Conservation (phyloP, 306 rosid species). For the Fragaria iinumae region DNA sequence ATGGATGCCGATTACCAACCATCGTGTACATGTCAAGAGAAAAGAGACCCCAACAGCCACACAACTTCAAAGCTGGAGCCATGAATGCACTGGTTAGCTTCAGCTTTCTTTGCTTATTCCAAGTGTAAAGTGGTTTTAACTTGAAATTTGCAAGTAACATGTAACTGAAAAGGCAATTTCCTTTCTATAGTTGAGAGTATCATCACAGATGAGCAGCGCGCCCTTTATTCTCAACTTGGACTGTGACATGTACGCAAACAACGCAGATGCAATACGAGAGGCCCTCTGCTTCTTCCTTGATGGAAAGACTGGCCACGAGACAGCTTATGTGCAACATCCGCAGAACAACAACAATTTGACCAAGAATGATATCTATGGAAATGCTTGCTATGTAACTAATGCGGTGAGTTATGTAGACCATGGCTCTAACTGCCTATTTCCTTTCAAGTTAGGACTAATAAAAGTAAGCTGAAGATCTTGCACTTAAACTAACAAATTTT, state of each 20-base stretch:
- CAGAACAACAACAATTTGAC: slow-evolving; percentile 45
- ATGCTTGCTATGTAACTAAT: not conserved
- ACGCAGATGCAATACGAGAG: slow-evolving; percentile 44
- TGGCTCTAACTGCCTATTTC: not conserved
- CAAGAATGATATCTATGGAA: slow-evolving; percentile 45
- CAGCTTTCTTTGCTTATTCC: not conserved
- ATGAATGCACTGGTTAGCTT: slow-evolving; percentile 55
- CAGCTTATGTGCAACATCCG: slow-evolving; percentile 60
- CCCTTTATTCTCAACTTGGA: slow-evolving; percentile 67
- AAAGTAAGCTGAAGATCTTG: not conserved
- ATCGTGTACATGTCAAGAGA: slow-evolving; percentile 70
- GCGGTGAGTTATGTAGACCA: slow-evolving; percentile 25
- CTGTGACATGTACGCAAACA: slow-evolving; percentile 67
- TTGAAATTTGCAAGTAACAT: not conserved
- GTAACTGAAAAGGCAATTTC: not conserved
- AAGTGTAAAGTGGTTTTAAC: not conserved
- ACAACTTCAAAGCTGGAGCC: slow-evolving; percentile 83
- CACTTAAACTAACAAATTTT: not conserved
- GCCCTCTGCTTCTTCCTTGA: slow-evolving; percentile 62
- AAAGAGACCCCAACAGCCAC: slow-evolving; percentile 56
- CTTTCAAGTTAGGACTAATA: not conserved
- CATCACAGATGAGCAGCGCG: slow-evolving; percentile 63
- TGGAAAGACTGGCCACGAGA: slow-evolving; percentile 45
- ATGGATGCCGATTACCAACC: slow-evolving; percentile 47
- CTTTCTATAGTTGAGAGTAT: slow-evolving; percentile 54